Percentiles rank a stretch among this genome's conserved stretches.
phyloP scores from a whole-genome alignment of 148 eudicot genomes.

The Arbutus unedo region DNA sequence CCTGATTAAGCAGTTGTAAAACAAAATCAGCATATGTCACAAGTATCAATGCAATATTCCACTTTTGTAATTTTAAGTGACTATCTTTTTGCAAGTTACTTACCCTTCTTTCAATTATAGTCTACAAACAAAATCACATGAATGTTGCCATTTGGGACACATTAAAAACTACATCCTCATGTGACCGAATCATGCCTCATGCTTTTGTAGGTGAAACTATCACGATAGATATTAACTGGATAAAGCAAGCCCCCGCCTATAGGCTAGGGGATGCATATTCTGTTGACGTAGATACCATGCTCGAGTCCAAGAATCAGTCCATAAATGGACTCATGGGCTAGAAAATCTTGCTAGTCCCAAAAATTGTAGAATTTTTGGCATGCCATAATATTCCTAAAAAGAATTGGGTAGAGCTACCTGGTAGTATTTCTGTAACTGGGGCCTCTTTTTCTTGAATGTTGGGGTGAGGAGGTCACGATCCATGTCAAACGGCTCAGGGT shows the following conservation, averaged over 20 bases:
- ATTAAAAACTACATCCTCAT: neutral
- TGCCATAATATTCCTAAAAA: constrained; percentile 4
- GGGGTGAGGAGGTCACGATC: constrained; percentile 85
- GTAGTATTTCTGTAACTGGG: constrained; percentile 74
- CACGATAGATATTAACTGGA: neutral
- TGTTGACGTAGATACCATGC: neutral
- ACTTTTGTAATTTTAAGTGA: neutral
- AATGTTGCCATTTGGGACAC: neutral
- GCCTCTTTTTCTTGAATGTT: constrained; percentile 78
- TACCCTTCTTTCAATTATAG: neutral
- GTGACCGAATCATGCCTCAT: neutral
- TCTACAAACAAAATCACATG: neutral
- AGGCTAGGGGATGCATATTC: neutral
- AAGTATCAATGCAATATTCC: neutral
- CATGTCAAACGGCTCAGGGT: constrained; percentile 71
- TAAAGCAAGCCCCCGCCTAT: neutral
- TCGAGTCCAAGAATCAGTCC: constrained; percentile 2
- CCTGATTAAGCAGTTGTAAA: neutral
- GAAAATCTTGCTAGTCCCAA: neutral
- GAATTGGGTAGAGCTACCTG: constrained; percentile 42
- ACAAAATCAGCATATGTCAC: neutral
- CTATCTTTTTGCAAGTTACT: neutral
- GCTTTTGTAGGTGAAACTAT: neutral
- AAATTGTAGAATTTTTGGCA: neutral
- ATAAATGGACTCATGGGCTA: neutral